Conservation (phyloP, 2,329 filamentous ascomycete genomes). For the Madurella mycetomatis region DNA sequence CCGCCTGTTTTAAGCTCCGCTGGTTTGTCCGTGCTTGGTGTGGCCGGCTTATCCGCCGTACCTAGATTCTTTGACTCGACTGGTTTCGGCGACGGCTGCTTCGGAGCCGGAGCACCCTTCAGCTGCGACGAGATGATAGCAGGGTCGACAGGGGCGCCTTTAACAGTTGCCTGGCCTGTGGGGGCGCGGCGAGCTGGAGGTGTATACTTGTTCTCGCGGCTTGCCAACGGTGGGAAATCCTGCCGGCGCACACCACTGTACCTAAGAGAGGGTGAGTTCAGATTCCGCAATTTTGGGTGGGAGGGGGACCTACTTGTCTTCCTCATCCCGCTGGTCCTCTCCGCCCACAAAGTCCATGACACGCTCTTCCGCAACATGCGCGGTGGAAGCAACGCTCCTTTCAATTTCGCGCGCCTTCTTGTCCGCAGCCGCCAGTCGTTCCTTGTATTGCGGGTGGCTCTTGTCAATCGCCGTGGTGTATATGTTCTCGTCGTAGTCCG, state of each 20-base stretch:
- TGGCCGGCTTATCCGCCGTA: neutral
- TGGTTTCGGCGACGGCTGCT: slow-evolving; percentile 35
- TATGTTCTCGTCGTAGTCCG: slow-evolving; percentile 87
- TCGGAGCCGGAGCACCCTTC: slow-evolving; percentile 41
- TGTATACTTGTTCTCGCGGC: slow-evolving; percentile 69
- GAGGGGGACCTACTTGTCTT: slow-evolving; percentile 68
- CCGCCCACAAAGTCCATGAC: slow-evolving; percentile 62
- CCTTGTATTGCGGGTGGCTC: slow-evolving; percentile 73
- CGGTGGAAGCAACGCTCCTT: slow-evolving; percentile 64
- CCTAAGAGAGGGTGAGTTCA: slow-evolving; percentile 38
- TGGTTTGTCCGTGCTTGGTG: neutral
- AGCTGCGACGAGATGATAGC: slow-evolving; percentile 89
- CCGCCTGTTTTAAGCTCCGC: slow-evolving; percentile 13
- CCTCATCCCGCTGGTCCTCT: slow-evolving; percentile 73
- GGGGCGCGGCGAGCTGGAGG: slow-evolving; percentile 84
- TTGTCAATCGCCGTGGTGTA: slow-evolving; percentile 92
- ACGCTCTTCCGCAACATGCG: slow-evolving; percentile 87
- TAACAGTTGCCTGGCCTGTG: slow-evolving; percentile 65
- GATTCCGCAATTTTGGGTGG: no score
- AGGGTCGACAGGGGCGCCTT: slow-evolving; percentile 75
- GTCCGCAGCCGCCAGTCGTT: slow-evolving; percentile 73
- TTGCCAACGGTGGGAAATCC: slow-evolving; percentile 63
- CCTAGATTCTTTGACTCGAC: slow-evolving; percentile 32
- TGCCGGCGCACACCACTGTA: slow-evolving; percentile 88
- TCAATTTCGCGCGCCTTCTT: slow-evolving; percentile 89